Conservation (phyloP, 306 rosid species). For the Dryas octopetala region DNA sequence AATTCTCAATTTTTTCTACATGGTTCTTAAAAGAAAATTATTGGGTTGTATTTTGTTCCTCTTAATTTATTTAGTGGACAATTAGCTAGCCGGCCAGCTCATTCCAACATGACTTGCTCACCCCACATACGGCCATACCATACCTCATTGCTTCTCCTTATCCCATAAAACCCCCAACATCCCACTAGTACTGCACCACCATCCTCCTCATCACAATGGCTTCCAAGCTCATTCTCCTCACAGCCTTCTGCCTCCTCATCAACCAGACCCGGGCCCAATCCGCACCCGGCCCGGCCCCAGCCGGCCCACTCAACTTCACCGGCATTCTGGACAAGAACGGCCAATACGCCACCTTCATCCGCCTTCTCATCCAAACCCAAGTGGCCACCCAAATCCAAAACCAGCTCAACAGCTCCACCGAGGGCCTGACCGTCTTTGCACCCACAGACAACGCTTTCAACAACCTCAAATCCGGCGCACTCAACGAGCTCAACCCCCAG, state of each 20-base stretch:
- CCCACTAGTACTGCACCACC: neutral
- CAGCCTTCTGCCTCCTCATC: constrained; percentile 23
- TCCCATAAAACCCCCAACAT: constrained; percentile 40
- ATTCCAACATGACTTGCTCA: constrained; percentile 45
- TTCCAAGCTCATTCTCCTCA: constrained; percentile 37
- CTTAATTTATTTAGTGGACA: neutral
- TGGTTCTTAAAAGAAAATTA: no score
- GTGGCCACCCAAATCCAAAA: constrained; percentile 43
- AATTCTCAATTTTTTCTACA: no score
- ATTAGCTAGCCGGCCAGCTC: constrained; percentile 71
- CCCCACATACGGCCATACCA: neutral
- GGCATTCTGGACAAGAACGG: constrained; percentile 51
- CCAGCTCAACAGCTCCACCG: constrained; percentile 58
- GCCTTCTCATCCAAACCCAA: constrained; percentile 55
- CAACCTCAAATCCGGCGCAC: constrained; percentile 56
- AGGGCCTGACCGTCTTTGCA: constrained; percentile 69
- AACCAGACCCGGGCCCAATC: constrained; percentile 42
- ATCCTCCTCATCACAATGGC: constrained; percentile 49
- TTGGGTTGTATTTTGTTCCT: no score
- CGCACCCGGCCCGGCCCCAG: constrained; percentile 52
- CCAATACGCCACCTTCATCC: constrained; percentile 58
- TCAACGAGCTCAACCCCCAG: constrained; percentile 47
- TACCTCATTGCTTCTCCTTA: neutral
- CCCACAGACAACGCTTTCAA: constrained; percentile 91
- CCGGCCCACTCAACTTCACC: constrained; percentile 59